These are phyloP conservation scores for Suhomyces kunorum DNA, from an alignment of 1,139 yeast genomes.

Conservation along the genomic window DNA sequence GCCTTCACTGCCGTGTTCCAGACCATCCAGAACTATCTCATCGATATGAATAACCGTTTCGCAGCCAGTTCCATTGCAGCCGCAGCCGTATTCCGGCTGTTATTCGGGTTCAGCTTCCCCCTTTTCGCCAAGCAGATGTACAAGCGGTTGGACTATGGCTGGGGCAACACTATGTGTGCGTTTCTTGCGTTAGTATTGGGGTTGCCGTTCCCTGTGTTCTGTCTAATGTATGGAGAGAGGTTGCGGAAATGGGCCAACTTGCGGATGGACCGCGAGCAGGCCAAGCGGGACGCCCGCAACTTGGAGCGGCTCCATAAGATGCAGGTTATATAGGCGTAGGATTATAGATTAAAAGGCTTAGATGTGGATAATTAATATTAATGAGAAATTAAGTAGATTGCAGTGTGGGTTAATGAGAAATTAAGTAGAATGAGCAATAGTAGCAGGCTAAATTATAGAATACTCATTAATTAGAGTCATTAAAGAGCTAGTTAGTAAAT, in stretches of 20 bases:
- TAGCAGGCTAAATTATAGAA: too few relatives aligned
- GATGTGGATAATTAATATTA: too few relatives aligned
- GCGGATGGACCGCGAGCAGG: constrained; percentile 41
- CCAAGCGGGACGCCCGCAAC: constrained; percentile 40
- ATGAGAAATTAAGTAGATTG: too few relatives aligned
- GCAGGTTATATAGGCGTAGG: too few relatives aligned
- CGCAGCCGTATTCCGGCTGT: constrained; percentile 60
- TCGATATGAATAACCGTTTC: constrained; percentile 65
- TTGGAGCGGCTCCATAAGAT: constrained; percentile 27
- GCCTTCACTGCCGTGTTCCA: constrained; percentile 61
- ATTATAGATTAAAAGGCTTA: too few relatives aligned
- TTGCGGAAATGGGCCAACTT: constrained; percentile 59
- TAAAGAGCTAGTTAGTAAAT: too few relatives aligned
- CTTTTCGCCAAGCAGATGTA: constrained; percentile 50
- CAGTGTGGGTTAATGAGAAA: too few relatives aligned
- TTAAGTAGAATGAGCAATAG: too few relatives aligned
- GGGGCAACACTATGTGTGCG: constrained; percentile 67
- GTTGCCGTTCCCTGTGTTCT: constrained; percentile 62
- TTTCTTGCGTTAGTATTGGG: constrained; percentile 57
- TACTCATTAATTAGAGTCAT: too few relatives aligned
- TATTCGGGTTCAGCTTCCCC: constrained; percentile 59
- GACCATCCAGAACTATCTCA: constrained; percentile 59
- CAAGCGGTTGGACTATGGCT: constrained; percentile 53
- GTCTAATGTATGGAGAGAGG: constrained; percentile 55
- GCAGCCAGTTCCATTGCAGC: constrained; percentile 65